Evolutionary conservation across 140 eudicot genomes (phyloP), one percentile per base, ranked within the genome.

Genomic region (Oenanthe javanica): DNA sequence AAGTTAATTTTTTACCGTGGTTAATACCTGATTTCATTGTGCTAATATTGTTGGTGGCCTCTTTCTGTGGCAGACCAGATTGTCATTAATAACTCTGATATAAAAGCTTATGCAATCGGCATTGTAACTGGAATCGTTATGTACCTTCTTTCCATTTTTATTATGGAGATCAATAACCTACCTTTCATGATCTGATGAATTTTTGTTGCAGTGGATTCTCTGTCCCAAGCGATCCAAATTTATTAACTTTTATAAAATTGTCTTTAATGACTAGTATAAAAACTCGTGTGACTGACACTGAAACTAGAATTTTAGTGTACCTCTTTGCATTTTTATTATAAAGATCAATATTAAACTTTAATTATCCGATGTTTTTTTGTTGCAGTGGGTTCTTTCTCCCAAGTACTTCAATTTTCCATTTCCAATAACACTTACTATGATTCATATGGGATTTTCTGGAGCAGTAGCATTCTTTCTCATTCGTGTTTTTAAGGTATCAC

Each of bases 381-480:
- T 84, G 85, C 90, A 31, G 31, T 1, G 90, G 88, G 89, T 88
- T 76, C 91, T 88, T 81, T 90, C 90, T 19, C 90, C 86, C 27
- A 90, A 88, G 84, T 90, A 90, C 80, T 88, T 90, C 86, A 88
- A 90, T 78, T 90, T 86, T 31, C 31, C 95, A 52, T 82, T 88
- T n/a, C 95, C 95, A 27, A 88, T 90, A 78, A 90, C 95, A 79
- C 92, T 90, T 74, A 90, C 95, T 21, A 90, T 90, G 94, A 88
- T 90, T 77, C 94, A 90, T 71, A 90, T 90, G 94, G 94, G 94
- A 43, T 90, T 90, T 71, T 90, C 94, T 66, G 92, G 92, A 61
- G 52, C 84, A 21, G 94, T 90, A 55, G 92, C 94, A 2, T 90
- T 90, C 84, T 77, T 86, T 71, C 88, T 90, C 72, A 76, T 90